Conservation (phyloP, 78 protist species). For the Diacronema lutheri region DNA sequence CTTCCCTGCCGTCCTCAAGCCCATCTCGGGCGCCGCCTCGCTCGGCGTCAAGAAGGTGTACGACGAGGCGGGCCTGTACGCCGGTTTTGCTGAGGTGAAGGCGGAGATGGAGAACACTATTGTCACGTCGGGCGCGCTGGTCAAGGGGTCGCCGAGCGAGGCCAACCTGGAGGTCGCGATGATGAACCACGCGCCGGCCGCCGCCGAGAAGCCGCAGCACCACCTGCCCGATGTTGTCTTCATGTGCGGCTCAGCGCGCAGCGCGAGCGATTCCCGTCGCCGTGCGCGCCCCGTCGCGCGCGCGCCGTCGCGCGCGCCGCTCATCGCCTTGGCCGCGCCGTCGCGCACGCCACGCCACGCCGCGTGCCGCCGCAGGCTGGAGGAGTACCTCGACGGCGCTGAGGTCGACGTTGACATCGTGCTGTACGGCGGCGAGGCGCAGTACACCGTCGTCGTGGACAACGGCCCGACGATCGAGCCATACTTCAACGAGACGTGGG, state of each 20-base stretch:
- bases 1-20: slow-evolving; percentile 1
- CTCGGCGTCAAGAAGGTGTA: not conserved
- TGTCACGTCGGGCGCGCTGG: not conserved
- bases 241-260: too few relatives aligned
- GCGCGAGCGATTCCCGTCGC: too few relatives aligned
- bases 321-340: too few relatives aligned
- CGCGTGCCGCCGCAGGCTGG: too few relatives aligned
- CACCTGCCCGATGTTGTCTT: too few relatives aligned
- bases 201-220: too few relatives aligned
- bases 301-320: too few relatives aligned
- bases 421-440: not conserved
- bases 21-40: not conserved
- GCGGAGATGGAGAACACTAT: not conserved
- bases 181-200: too few relatives aligned
- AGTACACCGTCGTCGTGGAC: not conserved
- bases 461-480: not conserved
- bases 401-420: not conserved
- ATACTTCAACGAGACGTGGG: not conserved
- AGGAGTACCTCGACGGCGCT: not conserved
- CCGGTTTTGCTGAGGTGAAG: not conserved
- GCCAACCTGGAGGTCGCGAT: too few relatives aligned
- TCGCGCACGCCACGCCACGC: too few relatives aligned
- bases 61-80: not conserved
- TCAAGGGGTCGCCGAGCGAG: not conserved
- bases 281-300: too few relatives aligned